These are phyloP conservation scores for Aspergillus pseudoterreus DNA, from an alignment of 2,329 filamentous ascomycete species.

Conservation along the genomic window DNA sequence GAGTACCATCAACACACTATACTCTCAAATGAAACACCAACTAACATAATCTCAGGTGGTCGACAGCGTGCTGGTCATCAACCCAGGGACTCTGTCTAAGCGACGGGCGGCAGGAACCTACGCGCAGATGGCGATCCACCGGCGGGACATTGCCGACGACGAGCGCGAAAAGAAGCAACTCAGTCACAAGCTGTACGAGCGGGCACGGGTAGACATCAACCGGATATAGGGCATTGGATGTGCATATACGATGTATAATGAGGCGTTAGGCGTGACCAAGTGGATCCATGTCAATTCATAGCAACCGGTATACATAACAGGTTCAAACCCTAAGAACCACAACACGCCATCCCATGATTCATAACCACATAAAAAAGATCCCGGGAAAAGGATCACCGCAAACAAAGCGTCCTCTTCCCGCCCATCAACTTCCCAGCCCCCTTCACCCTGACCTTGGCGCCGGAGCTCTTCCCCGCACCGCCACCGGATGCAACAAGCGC, in stretches of 20 bases:
- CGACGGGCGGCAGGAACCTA: conserved; percentile 80
- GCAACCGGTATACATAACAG: no score
- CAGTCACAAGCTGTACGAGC: conserved; percentile 72
- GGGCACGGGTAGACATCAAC: conserved; percentile 82
- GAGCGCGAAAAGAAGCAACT: conserved; percentile 58
- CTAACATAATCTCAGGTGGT: conserved; percentile 62
- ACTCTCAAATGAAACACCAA: no score
- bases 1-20: conserved; percentile 25
- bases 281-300: background rate
- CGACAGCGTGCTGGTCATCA: conserved; percentile 83
- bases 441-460: conserved; percentile 22
- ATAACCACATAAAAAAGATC: background rate
- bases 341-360: background rate
- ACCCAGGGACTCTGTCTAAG: conserved; percentile 84
- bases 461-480: conserved; percentile 7
- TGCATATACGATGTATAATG: conserved; percentile 4
- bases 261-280: background rate
- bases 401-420: conserved; percentile 34
- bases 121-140: conserved; percentile 71
- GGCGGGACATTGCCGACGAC: conserved; percentile 57
- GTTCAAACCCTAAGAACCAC: no score
- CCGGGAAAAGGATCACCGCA: conserved; percentile 24
- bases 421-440: conserved; percentile 35
- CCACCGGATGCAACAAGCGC: conserved; percentile 19
- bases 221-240: conserved; percentile 56